phyloP scores from a whole-genome alignment of 805 yeast species.

The Pichia manshurica region DNA sequence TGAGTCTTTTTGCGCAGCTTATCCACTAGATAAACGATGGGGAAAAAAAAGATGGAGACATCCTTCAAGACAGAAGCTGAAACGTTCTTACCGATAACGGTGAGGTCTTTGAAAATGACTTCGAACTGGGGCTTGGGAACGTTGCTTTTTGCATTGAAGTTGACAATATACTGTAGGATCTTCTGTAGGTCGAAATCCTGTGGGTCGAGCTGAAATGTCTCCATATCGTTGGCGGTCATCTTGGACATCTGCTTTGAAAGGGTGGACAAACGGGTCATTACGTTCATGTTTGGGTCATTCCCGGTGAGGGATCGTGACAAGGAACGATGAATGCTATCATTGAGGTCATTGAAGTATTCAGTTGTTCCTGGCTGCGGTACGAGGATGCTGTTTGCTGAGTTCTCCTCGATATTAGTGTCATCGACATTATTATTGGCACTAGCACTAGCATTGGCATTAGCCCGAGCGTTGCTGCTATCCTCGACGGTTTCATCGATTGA shows the following conservation, averaged over 20 bases:
- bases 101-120: slow-evolving; percentile 37
- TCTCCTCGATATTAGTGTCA: neutral
- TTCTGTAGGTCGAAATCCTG: slow-evolving; percentile 36
- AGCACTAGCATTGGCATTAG: neutral
- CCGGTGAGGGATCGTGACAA: slow-evolving; percentile 3
- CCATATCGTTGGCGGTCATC: slow-evolving; percentile 15
- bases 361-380: slow-evolving; percentile 4
- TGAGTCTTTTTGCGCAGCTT: slow-evolving; percentile 17
- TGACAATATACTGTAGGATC: slow-evolving; percentile 33
- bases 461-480: neutral
- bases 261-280: slow-evolving; percentile 9
- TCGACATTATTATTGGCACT: neutral
- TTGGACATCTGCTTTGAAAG: slow-evolving; percentile 12
- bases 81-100: slow-evolving; percentile 43
- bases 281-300: slow-evolving; percentile 6
- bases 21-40: slow-evolving; percentile 14
- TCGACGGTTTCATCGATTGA: neutral
- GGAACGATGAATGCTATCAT: slow-evolving; percentile 3
- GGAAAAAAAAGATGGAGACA: slow-evolving; percentile 40
- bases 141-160: slow-evolving; percentile 38
- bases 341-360: slow-evolving; percentile 4
- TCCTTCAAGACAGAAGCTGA: slow-evolving; percentile 41
- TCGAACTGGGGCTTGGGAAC: slow-evolving; percentile 39
- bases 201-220: slow-evolving; percentile 13
- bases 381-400: neutral